These are phyloP conservation scores for Fusarium nanum DNA, from an alignment of 2,329 filamentous ascomycete species.

Conservation along the genomic window DNA sequence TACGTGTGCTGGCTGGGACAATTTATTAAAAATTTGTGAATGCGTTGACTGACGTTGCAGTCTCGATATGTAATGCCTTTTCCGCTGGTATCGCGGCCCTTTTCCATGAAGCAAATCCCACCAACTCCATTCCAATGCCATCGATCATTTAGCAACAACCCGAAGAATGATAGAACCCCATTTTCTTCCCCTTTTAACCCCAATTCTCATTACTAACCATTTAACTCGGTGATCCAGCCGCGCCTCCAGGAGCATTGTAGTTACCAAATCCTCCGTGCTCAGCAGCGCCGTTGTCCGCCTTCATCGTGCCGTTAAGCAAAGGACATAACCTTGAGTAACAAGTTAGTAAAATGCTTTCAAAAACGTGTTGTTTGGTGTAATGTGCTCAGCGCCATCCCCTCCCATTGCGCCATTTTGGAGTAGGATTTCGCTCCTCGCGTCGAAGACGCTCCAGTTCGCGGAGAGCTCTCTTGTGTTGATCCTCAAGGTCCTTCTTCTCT, in stretches of 20 bases:
- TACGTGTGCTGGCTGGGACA: neutral
- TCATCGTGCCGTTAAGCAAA: conserved; percentile 85
- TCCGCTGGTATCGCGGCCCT: conserved; percentile 6
- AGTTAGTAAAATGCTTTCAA: conserved; percentile 38
- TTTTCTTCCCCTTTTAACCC: neutral
- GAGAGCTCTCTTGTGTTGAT: conserved; percentile 22
- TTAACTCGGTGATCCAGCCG: conserved; percentile 51
- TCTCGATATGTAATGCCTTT: conserved; percentile 19
- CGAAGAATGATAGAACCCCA: neutral
- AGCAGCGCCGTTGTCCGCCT: conserved; percentile 65
- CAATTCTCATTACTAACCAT: neutral
- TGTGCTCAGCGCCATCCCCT: conserved; percentile 33
- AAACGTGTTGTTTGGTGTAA: conserved; percentile 5
- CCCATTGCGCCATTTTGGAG: conserved; percentile 40
- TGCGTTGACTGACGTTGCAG: conserved; percentile 7
- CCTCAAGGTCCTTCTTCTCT: conserved; percentile 25
- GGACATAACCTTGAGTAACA: conserved; percentile 75
- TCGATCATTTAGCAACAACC: conserved; percentile 17
- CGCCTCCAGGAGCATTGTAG: conserved; percentile 56
- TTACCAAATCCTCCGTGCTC: conserved; percentile 71
- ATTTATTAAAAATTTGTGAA: conserved; percentile 21
- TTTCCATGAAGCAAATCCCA: conserved; percentile 30
- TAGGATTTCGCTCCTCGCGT: conserved; percentile 26
- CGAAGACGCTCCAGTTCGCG: conserved; percentile 31
- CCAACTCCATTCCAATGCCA: conserved; percentile 38